Evolutionary conservation across 1,139 yeast species (phyloP).

Genomic region (Meyerozyma carpophila): DNA sequence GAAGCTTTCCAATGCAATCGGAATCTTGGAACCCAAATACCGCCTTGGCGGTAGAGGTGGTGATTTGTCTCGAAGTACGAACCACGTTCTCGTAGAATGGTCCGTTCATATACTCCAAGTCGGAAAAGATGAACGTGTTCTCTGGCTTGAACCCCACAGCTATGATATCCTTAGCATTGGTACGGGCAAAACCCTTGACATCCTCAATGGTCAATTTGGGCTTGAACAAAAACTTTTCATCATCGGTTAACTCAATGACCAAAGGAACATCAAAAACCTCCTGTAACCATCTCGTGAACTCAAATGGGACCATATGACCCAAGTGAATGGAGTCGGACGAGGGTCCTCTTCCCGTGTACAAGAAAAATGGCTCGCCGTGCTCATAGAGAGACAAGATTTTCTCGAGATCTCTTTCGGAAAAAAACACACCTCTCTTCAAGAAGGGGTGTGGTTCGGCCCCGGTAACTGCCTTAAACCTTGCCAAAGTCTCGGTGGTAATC

Average conservation of each 20-base stretch:
- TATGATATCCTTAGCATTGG: conserved; percentile 89
- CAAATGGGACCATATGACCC: conserved; percentile 95
- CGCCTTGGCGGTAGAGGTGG: conserved; percentile 92
- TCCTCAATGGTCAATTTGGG: conserved; percentile 84
- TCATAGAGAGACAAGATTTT: conserved; percentile 84
- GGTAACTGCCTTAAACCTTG: conserved; percentile 72
- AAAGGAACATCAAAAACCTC: conserved; percentile 97
- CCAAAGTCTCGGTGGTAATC: conserved; percentile 66
- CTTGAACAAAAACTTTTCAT: conserved; percentile 94
- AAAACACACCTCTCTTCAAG: conserved; percentile 86
- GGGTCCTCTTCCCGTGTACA: conserved; percentile 98
- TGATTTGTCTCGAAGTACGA: conserved; percentile 89
- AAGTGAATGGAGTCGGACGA: conserved; percentile 92
- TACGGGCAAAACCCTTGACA: conserved; percentile 70
- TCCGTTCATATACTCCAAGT: conserved; percentile 88
- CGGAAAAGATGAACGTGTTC: conserved; percentile 92
- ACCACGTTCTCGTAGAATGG: conserved; percentile 93
- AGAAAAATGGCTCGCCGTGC: conserved; percentile 89
- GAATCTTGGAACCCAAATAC: conserved; percentile 97
- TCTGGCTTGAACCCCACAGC: conserved; percentile 93
- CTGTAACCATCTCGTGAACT: conserved; percentile 96
- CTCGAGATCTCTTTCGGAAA: conserved; percentile 84
- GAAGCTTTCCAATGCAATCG: conserved; percentile 91
- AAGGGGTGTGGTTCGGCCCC: conserved; percentile 94
- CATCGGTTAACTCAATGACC: conserved; percentile 93